Evolutionary conservation across 345 rosid species (phyloP), one percentile per base, ranked within the genome.

Genomic region (Turnera subulata): DNA sequence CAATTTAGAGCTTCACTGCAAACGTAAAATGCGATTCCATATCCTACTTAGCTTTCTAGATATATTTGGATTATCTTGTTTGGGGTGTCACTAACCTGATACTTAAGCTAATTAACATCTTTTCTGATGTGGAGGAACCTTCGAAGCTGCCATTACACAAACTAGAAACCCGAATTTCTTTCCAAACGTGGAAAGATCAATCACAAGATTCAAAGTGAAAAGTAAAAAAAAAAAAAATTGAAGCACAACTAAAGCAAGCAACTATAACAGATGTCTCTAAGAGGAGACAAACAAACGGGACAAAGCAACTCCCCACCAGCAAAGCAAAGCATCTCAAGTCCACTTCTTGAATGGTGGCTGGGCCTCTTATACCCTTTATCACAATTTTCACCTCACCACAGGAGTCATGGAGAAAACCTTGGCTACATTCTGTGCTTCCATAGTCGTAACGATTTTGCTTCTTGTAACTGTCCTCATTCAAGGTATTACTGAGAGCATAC

Each of bases 281-380:
- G 26, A 24, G 4, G 1, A 11, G 17, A 16, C 48, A 18, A 51
- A 62, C 51, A 32, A 13, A 26, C 14, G 14, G 57, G 19, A 43
- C n/a, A 26, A 54, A 9, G 49, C 5, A 39, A 32, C 15, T 64
- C 40, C 69, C 76, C 78, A 43, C 56, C 49, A 50, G 25, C 70
- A 76, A 86, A 84, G 91, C 54, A 88, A 88, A 63, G 96, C 65
- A 88, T 81, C 84, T 66, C 61, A 14, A 47, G 7, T 61, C 59
- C 58, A 24, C 50, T 48, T 64, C 65, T 66, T 62, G 56, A 66
- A 65, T 40, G 62, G 65, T 75, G 52, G 26, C 25, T 19, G 0
- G 10, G 25, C 43, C 25, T 37, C 45, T 42, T 33, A 20, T 6
- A 2, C 15, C 66, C 42, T 39, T 29, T 47, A 46, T 24, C 44